phyloP scores from a whole-genome alignment of 2,329 filamentous ascomycete species.

The Paecilomyces formosus region DNA sequence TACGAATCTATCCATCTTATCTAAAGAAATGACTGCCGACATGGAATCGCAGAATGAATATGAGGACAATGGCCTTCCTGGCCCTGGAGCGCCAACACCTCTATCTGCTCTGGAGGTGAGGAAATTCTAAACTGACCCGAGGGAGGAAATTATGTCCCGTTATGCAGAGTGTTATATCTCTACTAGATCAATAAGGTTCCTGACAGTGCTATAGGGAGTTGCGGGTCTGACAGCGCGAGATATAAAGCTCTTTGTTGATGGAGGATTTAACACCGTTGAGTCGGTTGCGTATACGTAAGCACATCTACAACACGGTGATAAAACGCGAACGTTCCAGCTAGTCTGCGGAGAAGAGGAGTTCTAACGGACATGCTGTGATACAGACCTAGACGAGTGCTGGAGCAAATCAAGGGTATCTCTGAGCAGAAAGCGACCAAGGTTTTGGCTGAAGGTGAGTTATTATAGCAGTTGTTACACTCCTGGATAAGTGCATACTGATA shows the following conservation, averaged over 20 bases:
- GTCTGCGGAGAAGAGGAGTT: conserved; percentile 12
- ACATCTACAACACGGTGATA: neutral
- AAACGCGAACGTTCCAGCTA: neutral
- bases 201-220: conserved; percentile 58
- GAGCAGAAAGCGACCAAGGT: conserved; percentile 94
- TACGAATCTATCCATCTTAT: neutral
- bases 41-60: conserved; percentile 63
- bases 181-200: neutral
- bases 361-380: conserved; percentile 2
- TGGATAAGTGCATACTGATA: neutral
- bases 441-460: conserved; percentile 68
- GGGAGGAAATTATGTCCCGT: neutral
- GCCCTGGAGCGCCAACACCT: conserved; percentile 89
- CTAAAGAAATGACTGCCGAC: conserved; percentile 36
- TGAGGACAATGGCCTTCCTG: conserved; percentile 67
- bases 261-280: conserved; percentile 91
- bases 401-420: conserved; percentile 96
- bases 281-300: conserved; percentile 82
- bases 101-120: conserved; percentile 76
- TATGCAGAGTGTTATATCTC: too few species aligned
- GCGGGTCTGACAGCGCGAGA: conserved; percentile 89
- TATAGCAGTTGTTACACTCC: neutral
- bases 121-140: conserved; percentile 1
- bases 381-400: conserved; percentile 64
- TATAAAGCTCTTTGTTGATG: conserved; percentile 85